Evolutionary conservation across 129 eudicot species (phyloP).

Genomic region (Dittrichia graveolens): DNA sequence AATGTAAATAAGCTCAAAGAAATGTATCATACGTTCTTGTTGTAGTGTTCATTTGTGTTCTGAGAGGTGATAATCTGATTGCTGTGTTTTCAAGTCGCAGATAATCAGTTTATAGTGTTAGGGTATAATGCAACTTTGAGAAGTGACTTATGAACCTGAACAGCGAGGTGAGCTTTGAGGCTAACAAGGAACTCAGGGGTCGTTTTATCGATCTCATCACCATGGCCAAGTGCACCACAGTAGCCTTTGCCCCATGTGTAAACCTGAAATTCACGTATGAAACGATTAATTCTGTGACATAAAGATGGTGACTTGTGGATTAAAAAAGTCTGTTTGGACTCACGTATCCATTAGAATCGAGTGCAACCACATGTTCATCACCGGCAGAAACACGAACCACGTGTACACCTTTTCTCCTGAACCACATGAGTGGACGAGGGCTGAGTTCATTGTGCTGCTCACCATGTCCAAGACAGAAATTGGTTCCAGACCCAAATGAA

Average conservation of each 20-base stretch:
- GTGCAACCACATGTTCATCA: constrained; percentile 95
- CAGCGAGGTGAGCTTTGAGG: constrained; percentile 67
- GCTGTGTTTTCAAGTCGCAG: too few species aligned
- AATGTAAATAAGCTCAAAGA: not conserved
- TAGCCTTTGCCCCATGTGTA: constrained; percentile 99
- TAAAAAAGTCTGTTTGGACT: constrained; percentile 8
- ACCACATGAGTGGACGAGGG: constrained; percentile 68
- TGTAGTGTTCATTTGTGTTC: not conserved
- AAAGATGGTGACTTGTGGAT: not conserved
- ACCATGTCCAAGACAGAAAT: constrained; percentile 97
- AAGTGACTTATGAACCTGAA: constrained; percentile 54
- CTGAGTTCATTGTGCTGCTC: constrained; percentile 79
- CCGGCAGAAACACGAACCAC: constrained; percentile 83
- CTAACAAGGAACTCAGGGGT: constrained; percentile 55
- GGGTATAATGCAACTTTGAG: not conserved
- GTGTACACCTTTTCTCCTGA: constrained; percentile 71
- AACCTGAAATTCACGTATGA: constrained; percentile 46
- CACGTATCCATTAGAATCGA: constrained; percentile 86
- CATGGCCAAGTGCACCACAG: constrained; percentile 98
- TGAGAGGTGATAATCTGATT: too few species aligned
- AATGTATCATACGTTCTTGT: too few species aligned
- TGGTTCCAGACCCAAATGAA: constrained; percentile 84
- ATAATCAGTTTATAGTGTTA: too few species aligned
- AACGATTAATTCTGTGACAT: not conserved
- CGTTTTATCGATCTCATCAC: constrained; percentile 89